Base-by-base conservation (phyloP, 345 rosid genomes). In the Populus tremula region DNA sequence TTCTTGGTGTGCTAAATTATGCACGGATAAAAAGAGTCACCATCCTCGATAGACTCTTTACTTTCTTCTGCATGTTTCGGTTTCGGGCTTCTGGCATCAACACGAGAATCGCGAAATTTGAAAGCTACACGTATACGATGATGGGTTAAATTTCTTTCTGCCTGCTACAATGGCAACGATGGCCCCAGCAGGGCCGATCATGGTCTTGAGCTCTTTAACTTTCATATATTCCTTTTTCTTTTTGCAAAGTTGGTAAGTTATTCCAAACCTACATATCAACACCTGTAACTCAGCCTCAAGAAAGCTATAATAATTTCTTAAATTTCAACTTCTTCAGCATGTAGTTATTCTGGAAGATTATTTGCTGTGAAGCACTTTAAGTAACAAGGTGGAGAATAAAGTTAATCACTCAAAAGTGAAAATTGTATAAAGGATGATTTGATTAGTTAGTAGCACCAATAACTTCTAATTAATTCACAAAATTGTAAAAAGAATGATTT, bases 191-290 rank as follows among this genome's bases (percentile, higher is more conserved):
- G 14, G 23, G 13, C 36, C 21, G 69, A 66, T 82, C 61, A 68
- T 74, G 64, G 21, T 70, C 36, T 5, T 29, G 5, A 65, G 31
- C 11, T 63, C 76, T 78, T 83, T 79, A 49, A 63, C 84, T 83
- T 83, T 79, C 31, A 76, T 68, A 66, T 18, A 74, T 17, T 76
- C 76, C 70, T 41, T 10, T 38, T 62, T 76, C 80, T 71, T 83
- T 83, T 20, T 74, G 59, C 47, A 81, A 83, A 83, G 83, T 70
- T 73, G 38, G 23, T 20, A 47, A 76, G 5, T 77, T 77, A 53
- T 78, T 81, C 82, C 75, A 72, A 41, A 69, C 29, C 33, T 41
- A 54, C 2, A 27, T 21, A 16, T 47, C 50, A 68, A 49, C 75
- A 62, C 72, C 49, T 61, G 49, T 41, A 41, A 41, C 45, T 41